Evolutionary conservation across 176 grass and related monocot genomes (phyloP), one percentile per base, ranked within the genome.

Genomic region (Melocanna baccifera): DNA sequence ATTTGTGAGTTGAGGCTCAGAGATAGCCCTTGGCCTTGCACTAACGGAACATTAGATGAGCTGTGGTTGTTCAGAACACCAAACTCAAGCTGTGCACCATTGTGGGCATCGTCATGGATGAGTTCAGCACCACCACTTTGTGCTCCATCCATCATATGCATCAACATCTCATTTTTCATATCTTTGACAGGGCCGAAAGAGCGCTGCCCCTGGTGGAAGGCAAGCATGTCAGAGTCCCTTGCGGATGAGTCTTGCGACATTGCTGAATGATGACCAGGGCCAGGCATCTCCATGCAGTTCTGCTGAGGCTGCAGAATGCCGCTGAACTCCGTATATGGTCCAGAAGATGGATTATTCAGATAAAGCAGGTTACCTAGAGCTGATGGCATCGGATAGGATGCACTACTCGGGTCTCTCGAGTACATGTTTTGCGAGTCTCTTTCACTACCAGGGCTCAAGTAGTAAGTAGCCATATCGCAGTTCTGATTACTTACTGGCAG

Each of bases 1-100:
- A 98, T 93, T 58, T 93, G 80, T 46, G 94, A 88, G 86, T 90
- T 89, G 64, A 97, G 85, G 71, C 94, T 97, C n/a, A 97, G 79
- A 45, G 94, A 97, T 46, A 97, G 81, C 69, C 89, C 94, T 79
- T 94, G 91, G 36, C 85, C 83, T 68, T 82, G 94, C 58, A 90
- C 53, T 12, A 88, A 62, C 1, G 69, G 76, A 34, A 92, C 61
- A 48, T 71, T 94, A 19, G 88, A 83, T 57, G 87, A 81, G 65
- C 62, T 78, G 30, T 88, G 86, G 45, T 67, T 87, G 71, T 87
- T 94, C 80, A 91, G 74, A 76, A 94, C 89, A 67, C 94, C 89
- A 73, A 94, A 92, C 16, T 92, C 84, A 51, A 93, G 79, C 75
- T 89, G 89, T 18, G 71, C 41, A 46, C 83, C 70, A 22, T 45